A percentile compares a stretch with the other conserved stretches of the same genome.
Evolutionary conservation across 2,329 filamentous ascomycete species (phyloP).

Genomic region (Bipolaris gigantea): DNA sequence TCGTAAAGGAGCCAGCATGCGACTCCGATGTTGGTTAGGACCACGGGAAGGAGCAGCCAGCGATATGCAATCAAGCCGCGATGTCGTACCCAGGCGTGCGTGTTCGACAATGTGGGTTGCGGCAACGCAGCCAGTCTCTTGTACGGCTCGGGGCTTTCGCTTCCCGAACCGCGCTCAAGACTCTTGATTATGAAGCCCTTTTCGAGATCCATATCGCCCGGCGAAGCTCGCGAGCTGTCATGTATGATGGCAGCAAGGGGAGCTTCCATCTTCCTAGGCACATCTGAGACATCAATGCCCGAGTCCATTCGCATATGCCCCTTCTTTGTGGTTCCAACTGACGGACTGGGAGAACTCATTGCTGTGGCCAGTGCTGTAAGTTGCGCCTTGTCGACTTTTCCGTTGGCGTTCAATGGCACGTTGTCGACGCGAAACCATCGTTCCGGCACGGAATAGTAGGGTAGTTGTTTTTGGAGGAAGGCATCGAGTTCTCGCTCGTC

Average conservation of each 20-base stretch:
- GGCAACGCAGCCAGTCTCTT: constrained; percentile 26
- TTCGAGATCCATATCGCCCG: constrained; percentile 8
- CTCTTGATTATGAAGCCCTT: constrained; percentile 14
- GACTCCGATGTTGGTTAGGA: constrained; percentile 32
- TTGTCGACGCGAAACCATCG: constrained; percentile 48
- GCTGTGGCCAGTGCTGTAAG: constrained; percentile 41
- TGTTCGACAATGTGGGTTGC: constrained; percentile 29
- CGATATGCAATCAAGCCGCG: constrained; percentile 39
- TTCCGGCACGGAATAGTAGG: constrained; percentile 60
- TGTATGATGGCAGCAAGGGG: not conserved
- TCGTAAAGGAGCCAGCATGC: constrained; percentile 34
- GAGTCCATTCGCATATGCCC: not conserved
- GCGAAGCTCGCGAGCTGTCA: not conserved
- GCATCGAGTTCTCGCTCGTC: constrained; percentile 43
- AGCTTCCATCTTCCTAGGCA: not conserved
- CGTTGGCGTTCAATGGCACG: constrained; percentile 58
- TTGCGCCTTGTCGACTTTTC: constrained; percentile 58
- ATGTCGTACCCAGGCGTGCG: constrained; percentile 39
- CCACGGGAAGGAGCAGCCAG: constrained; percentile 33
- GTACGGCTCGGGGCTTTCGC: constrained; percentile 17
- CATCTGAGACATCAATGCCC: not conserved
- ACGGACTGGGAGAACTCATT: not conserved
- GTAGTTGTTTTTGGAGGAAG: constrained; percentile 50
- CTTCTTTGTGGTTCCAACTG: not conserved
- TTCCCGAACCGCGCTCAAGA: constrained; percentile 14